Evolutionary conservation across 345 rosid genomes (phyloP), one percentile per base, ranked within the genome.

Genomic region (Cardamine occulta): DNA sequence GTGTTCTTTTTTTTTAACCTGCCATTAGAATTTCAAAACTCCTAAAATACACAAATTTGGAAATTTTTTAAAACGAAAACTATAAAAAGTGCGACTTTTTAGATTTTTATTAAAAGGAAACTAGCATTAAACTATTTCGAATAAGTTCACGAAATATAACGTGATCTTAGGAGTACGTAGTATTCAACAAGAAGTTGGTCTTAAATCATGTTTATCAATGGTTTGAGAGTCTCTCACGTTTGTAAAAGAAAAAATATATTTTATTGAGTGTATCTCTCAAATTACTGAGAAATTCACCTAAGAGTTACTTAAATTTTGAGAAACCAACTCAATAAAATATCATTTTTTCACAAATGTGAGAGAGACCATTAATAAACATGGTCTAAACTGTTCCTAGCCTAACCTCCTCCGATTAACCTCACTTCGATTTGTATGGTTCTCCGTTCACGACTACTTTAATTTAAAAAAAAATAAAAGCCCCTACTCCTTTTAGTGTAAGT

Each of bases 371-470:
- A 31, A 31, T 31, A 31, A 31, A 31, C 34, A 31, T 47, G 34
- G 61, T 57, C 52, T 34, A 57, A 74, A 68, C 62, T 67, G 45
- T 51, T 67, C 71, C 47, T 67, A 67, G 61, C 73, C 53, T 67
- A 35, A 59, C 21, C 47, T 66, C 78, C 51, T 74, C 34, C 39
- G 42, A 55, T 66, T 35, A 13, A 19, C 9, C 44, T 58, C 73
- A 17, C 35, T 49, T 74, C 59, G 45, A 66, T 42, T 75, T 62
- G 56, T 44, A 26, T 68, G 74, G 63, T 68, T 68, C 56, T 75
- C 74, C 69, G 63, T 68, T 68, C 56, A 68, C 74, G 37, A 11
- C 61, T 45, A 40, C 48, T 76, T 76, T 61, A 26, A 39, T 68
- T n/a, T 17, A 17, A 6, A 31, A 31, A 31, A 5, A 29, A 3